Evolutionary conservation across 352 stramenopile species (phyloP), one percentile per base, ranked within the genome.

Genomic region (Phytopythium sindhum): DNA sequence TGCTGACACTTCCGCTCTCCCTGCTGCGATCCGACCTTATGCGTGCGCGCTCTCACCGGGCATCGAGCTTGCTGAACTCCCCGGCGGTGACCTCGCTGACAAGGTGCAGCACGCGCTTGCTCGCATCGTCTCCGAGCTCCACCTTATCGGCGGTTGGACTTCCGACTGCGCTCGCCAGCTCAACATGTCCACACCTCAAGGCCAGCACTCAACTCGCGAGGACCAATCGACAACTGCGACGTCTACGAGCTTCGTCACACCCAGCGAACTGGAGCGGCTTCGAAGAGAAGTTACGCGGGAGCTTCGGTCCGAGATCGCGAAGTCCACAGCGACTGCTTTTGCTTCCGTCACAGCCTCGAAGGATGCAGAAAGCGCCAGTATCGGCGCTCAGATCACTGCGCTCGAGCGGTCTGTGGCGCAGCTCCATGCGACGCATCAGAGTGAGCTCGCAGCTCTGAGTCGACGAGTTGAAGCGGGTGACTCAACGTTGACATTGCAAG

Each of bases 41-140:
- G 37, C 17, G 12, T 61, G 55, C 24, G 55, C 37, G 14, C n/a
- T 61, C 0, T 51, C 55, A 5, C 55, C 35, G 12, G 21, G 19
- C 24, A 24, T 61, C 9, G 55, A 61, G 11, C 55, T 61, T 4
- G 11, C 55, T 7, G 39, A 61, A 21, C 10, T 61, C 9, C 55
- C 55, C 14, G 55, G 55, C 19, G 37, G 17, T 14, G 55, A 52
- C 17, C 41, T 61, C 5, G 55, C 55, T 39, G 39, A 23, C 55
- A 61, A 47, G 11, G 55, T 61, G 28, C 55, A 61, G 55, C 55
- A 61, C 29, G 39, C 37, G 7, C 55, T 61, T 14, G 39, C 55
- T 28, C 24, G 24, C 19, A 52, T 61, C 26, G 39, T 61, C 10
- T 28, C 55, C 3, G 55, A 61, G 24, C 26, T 61, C 14, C 55